Evolutionary conservation across 345 rosid genomes (phyloP), one percentile per base, ranked within the genome.

Genomic region (Ceriops decandra): DNA sequence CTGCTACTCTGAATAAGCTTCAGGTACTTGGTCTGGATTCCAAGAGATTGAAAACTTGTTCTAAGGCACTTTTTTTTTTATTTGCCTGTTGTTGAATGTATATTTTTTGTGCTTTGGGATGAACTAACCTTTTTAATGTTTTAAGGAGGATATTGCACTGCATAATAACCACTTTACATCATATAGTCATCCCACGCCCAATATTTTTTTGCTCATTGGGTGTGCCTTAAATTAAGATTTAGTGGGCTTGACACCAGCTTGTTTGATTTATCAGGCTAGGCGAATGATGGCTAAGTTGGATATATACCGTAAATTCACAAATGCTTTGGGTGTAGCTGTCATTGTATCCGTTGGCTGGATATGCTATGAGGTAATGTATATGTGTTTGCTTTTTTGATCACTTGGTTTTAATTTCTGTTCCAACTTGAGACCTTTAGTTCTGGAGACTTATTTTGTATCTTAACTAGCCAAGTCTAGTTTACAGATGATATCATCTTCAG

Each of bases 311-410:
- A 95, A 88, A 85, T 92, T 95, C 80, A 92, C 99, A n/a, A 95
- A 88, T 74, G 97, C 98, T 66, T 77, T 95, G 85, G 97, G 87
- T 24, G 96, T 92, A n/a, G 86, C 96, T 57, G 91, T 92, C 68
- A 77, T 92, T 62, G 91, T 92, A 46, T 95, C 99, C 52, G 86
- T 90, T 30, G 98, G 99, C 65, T 95, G 98, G 99, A 84, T 84
- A 73, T 95, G 98, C 87, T 95, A 95, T 35, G 98, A 95, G 98
- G 99, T 95, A 82, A 70, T 19, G n/a, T 17, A 24, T 16, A 11
- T 46, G 24, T 30, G 15, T 20, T 38, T 66, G 22, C 57, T n/a
- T 15, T 31, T 42, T 21, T 9, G 56, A 31, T 31, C 7, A 49
- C 17, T 22, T 21, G 65, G 46, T 58, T 19, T 3, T 33, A 30